phyloP scores from a whole-genome alignment of 257 asterid species.

The Solanum lignicaule region DNA sequence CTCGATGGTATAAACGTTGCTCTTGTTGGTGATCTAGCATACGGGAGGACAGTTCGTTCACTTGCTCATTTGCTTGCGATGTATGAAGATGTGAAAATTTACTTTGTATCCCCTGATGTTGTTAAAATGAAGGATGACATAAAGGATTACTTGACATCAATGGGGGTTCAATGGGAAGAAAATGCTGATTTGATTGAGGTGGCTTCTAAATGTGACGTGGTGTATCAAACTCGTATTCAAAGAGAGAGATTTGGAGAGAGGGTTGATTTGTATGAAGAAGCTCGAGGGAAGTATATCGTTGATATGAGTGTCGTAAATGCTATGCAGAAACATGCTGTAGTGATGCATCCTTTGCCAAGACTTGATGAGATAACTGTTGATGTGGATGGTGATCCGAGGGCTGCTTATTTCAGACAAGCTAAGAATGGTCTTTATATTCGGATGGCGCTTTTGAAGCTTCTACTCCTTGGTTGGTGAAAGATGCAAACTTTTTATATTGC shows the following conservation, averaged over 20 bases:
- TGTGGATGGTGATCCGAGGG: conserved; percentile 74
- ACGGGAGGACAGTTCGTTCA: conserved; percentile 89
- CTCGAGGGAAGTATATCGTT: conserved; percentile 84
- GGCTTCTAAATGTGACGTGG: conserved; percentile 84
- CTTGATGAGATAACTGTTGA: conserved; percentile 89
- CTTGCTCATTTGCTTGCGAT: conserved; percentile 80
- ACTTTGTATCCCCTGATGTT: conserved; percentile 80
- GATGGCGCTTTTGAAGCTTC: conserved; percentile 81
- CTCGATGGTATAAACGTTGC: conserved; percentile 87
- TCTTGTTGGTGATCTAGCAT: conserved; percentile 94
- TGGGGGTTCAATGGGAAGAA: conserved; percentile 87
- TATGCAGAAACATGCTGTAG: conserved; percentile 87
- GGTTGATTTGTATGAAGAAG: conserved; percentile 66
- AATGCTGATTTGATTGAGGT: conserved; percentile 63
- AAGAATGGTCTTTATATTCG: conserved; percentile 77
- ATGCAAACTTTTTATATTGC: background rate
- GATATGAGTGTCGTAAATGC: conserved; percentile 37
- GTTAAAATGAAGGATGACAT: conserved; percentile 98
- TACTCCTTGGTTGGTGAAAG: conserved; percentile 76
- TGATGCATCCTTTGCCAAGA: conserved; percentile 94
- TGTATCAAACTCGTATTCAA: conserved; percentile 81
- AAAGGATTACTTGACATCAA: conserved; percentile 72
- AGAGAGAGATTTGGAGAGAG: conserved; percentile 79
- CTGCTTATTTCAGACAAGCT: conserved; percentile 82
- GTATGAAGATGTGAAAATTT: conserved; percentile 67